Base-by-base conservation (phyloP, 208 protist genomes). In the Crithidia expoeki region DNA sequence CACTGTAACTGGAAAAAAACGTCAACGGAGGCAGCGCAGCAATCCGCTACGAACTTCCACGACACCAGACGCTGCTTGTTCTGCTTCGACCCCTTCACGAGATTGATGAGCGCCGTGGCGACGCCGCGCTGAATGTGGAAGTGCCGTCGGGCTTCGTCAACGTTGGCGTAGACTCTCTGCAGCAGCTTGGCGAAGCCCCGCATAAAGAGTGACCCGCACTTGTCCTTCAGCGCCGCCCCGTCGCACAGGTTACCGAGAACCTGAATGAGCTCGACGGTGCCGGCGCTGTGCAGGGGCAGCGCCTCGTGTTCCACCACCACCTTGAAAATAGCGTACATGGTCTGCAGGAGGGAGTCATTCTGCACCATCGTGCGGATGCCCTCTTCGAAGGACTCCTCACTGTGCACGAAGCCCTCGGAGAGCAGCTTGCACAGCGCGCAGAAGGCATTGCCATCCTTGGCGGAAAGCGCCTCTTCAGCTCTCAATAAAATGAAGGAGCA, bases 1-100 rank as follows among this genome's bases (percentile, higher is more conserved):
- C 93, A 97, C 80, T 97, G 93, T 27, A 97, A 70, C 67, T 95
- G 93, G 51, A 95, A 95, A 65, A 97, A 97, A n/a, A 95, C 80
- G 68, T 97, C 93, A 5, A 93, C 85, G 30, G 80, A 90, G 28
- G 74, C 65, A 14, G 79, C 80, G 56, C 82, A 94, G 68, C 83
- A 87, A 46, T 85, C 74, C 14, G 76, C 88, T n/a, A 95, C 81
- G 55, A 92, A 88, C 38, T 79, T 75, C 86, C 89, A 95, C 21
- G 90, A 93, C 4, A 69, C 33, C 61, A 93, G 80, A 7, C 88
- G 84, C 49, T 82, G 72, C 63, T 95, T 97, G 76, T 97, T 97
- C 50, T 89, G 74, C 62, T 83, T 90, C n/a, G 90, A 95, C 19
- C 89, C 86, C 69, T 95, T 95, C 40, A 97, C 88, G 17, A 97